A percentile compares a stretch with the other conserved stretches of the same genome.
Evolutionary conservation across 1,139 yeast species (phyloP).

Genomic region (Hemisphaericaspora lyxosophila): DNA sequence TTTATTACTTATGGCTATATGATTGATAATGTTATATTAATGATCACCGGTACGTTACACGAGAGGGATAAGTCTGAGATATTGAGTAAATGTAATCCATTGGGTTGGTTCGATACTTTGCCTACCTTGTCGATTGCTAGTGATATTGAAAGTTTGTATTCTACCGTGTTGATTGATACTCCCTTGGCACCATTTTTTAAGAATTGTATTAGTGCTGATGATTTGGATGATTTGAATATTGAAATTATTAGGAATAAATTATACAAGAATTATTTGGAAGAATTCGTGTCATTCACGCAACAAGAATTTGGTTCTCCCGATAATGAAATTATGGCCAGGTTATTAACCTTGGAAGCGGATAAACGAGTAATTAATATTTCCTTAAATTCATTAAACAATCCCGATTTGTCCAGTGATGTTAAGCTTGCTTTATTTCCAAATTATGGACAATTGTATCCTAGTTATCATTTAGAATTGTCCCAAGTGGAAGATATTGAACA

Average conservation of each 20-base stretch:
- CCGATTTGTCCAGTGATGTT: slow-evolving; percentile 72
- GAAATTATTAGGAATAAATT: slow-evolving; percentile 91
- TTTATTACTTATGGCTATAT: slow-evolving; percentile 92
- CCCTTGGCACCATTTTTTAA: slow-evolving; percentile 97
- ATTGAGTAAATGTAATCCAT: slow-evolving; percentile 86
- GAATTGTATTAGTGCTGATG: slow-evolving; percentile 88
- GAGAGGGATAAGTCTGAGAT: slow-evolving; percentile 89
- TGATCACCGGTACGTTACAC: slow-evolving; percentile 96
- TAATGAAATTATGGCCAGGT: slow-evolving; percentile 70
- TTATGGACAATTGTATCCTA: slow-evolving; percentile 78
- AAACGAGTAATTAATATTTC: slow-evolving; percentile 91
- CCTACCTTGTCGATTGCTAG: slow-evolving; percentile 95
- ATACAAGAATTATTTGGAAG: slow-evolving; percentile 90
- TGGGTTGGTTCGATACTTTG: slow-evolving; percentile 97
- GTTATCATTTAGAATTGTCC: slow-evolving; percentile 68
- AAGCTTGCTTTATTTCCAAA: slow-evolving; percentile 71
- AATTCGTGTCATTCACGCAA: slow-evolving; percentile 68
- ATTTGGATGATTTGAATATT: slow-evolving; percentile 91
- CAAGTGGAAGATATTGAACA: slow-evolving; percentile 84
- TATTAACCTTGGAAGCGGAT: slow-evolving; percentile 91
- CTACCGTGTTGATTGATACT: slow-evolving; percentile 93
- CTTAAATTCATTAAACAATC: slow-evolving; percentile 77
- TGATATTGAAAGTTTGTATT: slow-evolving; percentile 87
- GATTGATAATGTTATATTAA: slow-evolving; percentile 95
- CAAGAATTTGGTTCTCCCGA: slow-evolving; percentile 71